phyloP scores from a whole-genome alignment of 2,329 filamentous ascomycete genomes.

The Aschersonia sp. region DNA sequence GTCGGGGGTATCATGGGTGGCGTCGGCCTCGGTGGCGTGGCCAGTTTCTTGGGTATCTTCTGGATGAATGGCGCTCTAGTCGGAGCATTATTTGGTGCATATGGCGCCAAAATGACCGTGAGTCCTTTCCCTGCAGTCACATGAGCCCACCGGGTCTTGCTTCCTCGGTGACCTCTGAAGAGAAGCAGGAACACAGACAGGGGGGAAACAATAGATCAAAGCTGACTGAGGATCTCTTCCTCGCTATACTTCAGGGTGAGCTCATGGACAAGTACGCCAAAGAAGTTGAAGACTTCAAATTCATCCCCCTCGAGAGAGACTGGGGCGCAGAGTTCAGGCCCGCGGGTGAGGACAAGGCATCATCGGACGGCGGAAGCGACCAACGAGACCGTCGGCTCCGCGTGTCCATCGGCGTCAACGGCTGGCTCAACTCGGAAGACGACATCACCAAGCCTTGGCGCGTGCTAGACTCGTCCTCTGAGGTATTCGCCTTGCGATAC shows the following conservation, averaged over 20 bases:
- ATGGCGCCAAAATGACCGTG: conserved; percentile 60
- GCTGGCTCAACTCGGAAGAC: conserved; percentile 64
- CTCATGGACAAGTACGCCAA: conserved; percentile 82
- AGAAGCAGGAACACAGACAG: neutral
- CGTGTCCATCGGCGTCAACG: conserved; percentile 75
- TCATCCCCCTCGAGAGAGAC: conserved; percentile 54
- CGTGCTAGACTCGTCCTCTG: conserved; percentile 49
- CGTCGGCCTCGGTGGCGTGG: conserved; percentile 71
- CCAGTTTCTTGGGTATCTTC: conserved; percentile 72
- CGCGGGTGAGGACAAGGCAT: neutral
- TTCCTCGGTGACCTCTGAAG: neutral
- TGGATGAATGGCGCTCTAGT: conserved; percentile 79
- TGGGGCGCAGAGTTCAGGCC: conserved; percentile 14
- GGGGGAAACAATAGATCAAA: neutral
- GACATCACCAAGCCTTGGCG: conserved; percentile 74
- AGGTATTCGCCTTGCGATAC: conserved; percentile 74
- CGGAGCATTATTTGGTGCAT: conserved; percentile 77
- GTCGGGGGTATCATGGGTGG: conserved; percentile 76
- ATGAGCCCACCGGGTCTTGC: too few species aligned
- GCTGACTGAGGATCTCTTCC: neutral
- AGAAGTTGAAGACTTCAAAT: conserved; percentile 70
- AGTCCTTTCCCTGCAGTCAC: conserved; percentile 4
- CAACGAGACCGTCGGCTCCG: conserved; percentile 38
- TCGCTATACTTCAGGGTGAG: conserved; percentile 35
- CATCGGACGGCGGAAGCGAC: neutral